Evolutionary conservation across 1,284 basidiomycete species (phyloP).

Genomic region (Clitocybe nebularis): DNA sequence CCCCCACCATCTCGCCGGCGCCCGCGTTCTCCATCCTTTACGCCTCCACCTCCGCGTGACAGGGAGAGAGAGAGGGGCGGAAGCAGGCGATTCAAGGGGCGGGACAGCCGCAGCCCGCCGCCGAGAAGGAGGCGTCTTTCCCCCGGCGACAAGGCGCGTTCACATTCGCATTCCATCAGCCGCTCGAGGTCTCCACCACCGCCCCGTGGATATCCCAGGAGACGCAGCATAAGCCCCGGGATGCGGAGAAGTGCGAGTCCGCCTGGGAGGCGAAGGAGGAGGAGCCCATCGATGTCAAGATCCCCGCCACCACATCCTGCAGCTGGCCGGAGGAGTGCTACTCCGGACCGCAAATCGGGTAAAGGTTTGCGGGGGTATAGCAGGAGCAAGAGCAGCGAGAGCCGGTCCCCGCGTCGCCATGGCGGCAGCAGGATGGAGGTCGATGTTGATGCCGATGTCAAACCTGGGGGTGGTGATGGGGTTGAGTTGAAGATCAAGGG

Average conservation of each 20-base stretch:
- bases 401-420: conserved; percentile 10
- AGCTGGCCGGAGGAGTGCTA: conserved; percentile 26
- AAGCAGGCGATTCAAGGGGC: conserved; percentile 27
- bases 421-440: conserved; percentile 42
- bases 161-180: conserved; percentile 32
- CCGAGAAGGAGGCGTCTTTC: conserved; percentile 50
- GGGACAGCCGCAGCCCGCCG: conserved; percentile 57
- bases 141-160: conserved; percentile 25
- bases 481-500: conserved; percentile 70
- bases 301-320: conserved; percentile 18
- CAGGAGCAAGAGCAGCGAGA: conserved; percentile 17
- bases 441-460: conserved; percentile 30
- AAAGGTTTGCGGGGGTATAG: conserved; percentile 22
- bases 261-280: conserved; percentile 28
- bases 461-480: conserved; percentile 11
- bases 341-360: conserved; percentile 19
- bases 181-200: conserved; percentile 42
- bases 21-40: conserved; percentile 43
- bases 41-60: conserved; percentile 36
- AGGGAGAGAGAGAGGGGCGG: no score
- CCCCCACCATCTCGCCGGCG: conserved; percentile 46
- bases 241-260: conserved; percentile 29
- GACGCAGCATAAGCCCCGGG: conserved; percentile 28
- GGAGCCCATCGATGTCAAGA: conserved; percentile 25
- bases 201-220: conserved; percentile 24